Base-by-base conservation (phyloP, 768 basidiomycete genomes). In the Lentinula sp. region DNA sequence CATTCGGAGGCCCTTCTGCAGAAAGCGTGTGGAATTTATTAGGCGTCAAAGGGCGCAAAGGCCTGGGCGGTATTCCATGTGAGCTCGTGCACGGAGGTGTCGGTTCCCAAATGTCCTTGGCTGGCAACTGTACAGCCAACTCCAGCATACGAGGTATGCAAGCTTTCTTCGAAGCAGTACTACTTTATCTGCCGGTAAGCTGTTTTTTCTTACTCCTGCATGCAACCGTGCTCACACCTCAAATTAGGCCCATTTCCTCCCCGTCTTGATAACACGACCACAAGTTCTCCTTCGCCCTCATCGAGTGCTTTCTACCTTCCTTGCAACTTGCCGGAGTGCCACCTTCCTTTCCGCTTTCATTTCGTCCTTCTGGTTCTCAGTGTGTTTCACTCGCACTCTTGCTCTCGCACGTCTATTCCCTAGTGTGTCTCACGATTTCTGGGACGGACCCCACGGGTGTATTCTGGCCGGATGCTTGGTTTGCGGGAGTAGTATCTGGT, bases 401-500 rank as follows among this genome's bases (percentile, higher is more conserved):
- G 74, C 83, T 5, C 69, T 88, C 13, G 88, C 89, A 1, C 83
- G 81, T 28, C 66, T 85, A 7, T 78, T 92, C 42, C 88, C 88
- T 0, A 74, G 69, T 40, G 76, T 93, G 52, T 87, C 90, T 15
- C 88, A 93, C 64, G 82, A 93, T 61, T 82, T 88, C 62, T 90
- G 88, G 84, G 91, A 93, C 67, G 88, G 91, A 0, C 87, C 91
- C 1, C 80, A 77, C 60, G 91, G 91, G 0, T 81, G 86, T 62
- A 72, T 87, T 34, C 71, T 91, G 62, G 80, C 76, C 3, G 90
- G 87, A 21, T 88, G 86, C 62, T 69, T 93, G 46, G 72, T 80
- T 16, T 92, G 90, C 63, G 90, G 91, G 4, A 75, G 79, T 60
- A 91, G 89, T 59, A 90, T 93, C 46, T 90, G 85, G 84, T 80